Percentiles rank a stretch among this genome's conserved stretches.
phyloP scores from a whole-genome alignment of 1,139 yeast species.

The Hanseniaspora sp. region DNA sequence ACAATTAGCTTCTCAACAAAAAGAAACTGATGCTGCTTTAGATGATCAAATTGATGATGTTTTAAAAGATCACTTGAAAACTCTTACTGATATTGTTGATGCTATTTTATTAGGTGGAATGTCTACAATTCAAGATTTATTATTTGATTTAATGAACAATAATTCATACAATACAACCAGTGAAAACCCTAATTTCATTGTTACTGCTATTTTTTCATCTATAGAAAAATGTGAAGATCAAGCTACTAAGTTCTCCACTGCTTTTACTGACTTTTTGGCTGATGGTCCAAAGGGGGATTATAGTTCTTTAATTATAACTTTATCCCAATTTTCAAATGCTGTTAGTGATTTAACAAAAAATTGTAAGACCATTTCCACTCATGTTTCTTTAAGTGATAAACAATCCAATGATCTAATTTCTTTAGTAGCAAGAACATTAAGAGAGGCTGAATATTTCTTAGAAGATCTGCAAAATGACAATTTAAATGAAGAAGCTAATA shows the following conservation, averaged over 20 bases:
- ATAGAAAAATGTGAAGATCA: constrained; percentile 60
- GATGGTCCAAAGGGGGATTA: constrained; percentile 70
- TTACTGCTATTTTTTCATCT: constrained; percentile 34
- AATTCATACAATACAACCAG: constrained; percentile 69
- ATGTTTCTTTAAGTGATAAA: constrained; percentile 33
- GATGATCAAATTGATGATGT: constrained; percentile 52
- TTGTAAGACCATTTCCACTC: constrained; percentile 47
- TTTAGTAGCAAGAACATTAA: constrained; percentile 48
- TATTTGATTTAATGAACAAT: constrained; percentile 66
- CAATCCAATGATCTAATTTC: constrained; percentile 43
- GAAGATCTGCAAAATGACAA: constrained; percentile 46
- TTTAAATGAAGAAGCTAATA: constrained; percentile 31
- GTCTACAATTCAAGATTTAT: constrained; percentile 60
- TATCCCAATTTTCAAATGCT: constrained; percentile 56
- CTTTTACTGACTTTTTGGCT: constrained; percentile 65
- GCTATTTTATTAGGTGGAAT: constrained; percentile 61
- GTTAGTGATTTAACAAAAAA: constrained; percentile 57
- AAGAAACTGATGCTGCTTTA: constrained; percentile 44
- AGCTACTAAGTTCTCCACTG: constrained; percentile 72
- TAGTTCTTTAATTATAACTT: constrained; percentile 52
- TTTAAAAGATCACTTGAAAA: constrained; percentile 40
- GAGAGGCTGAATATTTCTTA: constrained; percentile 53
- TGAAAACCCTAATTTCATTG: constrained; percentile 35
- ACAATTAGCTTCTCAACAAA: constrained; percentile 48
- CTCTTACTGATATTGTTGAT: constrained; percentile 53